A percentile compares a stretch with the other conserved stretches of the same genome.
Evolutionary conservation across 306 rosid species (phyloP).

Genomic region (Mucuna pruriens): DNA sequence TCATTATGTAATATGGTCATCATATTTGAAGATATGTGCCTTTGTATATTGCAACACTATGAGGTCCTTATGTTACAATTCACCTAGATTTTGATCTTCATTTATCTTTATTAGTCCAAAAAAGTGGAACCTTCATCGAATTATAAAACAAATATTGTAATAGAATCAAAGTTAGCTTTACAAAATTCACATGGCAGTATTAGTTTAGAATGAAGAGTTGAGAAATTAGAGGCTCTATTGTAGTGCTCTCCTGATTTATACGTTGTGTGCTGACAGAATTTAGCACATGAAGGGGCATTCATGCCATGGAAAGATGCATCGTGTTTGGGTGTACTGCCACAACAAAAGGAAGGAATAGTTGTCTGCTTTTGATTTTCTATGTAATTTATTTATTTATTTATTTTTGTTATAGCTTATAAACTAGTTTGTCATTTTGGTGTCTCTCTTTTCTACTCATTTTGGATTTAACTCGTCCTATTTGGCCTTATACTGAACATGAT

Average conservation of each 20-base stretch:
- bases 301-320: constrained; percentile 56
- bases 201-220: neutral
- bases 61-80: neutral
- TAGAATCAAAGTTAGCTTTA: neutral
- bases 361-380: neutral
- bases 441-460: neutral
- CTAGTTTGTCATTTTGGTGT: neutral
- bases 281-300: constrained; percentile 38
- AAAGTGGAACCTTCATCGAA: neutral
- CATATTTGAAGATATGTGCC: neutral
- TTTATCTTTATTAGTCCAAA: neutral
- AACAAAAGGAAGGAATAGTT: neutral
- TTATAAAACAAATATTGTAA: neutral
- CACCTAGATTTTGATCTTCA: neutral
- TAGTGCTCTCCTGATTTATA: constrained; percentile 2
- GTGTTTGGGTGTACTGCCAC: constrained; percentile 43
- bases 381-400: neutral
- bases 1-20: neutral
- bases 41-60: neutral
- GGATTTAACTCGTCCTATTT: neutral
- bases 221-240: neutral
- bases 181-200: neutral
- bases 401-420: neutral
- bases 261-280: constrained; percentile 14
- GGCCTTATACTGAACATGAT: neutral